A percentile compares a stretch with the other conserved stretches of the same genome.
Conservation (phyloP, 306 rosid species). For the Vachellia pachyceras region DNA sequence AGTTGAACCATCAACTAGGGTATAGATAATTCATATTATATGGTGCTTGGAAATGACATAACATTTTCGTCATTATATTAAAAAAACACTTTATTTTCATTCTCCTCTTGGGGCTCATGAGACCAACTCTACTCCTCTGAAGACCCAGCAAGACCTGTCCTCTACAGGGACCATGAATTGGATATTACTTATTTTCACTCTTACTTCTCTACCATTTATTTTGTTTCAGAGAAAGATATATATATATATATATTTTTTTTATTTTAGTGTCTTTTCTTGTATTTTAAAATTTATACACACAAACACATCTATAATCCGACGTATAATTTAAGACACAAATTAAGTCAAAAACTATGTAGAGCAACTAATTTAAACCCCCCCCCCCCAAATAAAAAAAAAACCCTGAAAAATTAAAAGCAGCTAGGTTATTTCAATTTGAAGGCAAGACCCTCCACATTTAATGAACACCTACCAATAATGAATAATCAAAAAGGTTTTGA, state of each 20-base stretch:
- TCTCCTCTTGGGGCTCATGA: too few relatives aligned
- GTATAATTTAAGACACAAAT: too few relatives aligned
- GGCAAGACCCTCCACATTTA: not conserved
- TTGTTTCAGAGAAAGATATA: too few relatives aligned
- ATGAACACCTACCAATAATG: not conserved
- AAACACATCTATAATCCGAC: not conserved
- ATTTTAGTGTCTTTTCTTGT: not conserved
- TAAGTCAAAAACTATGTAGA: not conserved
- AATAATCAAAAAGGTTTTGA: not conserved
- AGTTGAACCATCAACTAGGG: not conserved
- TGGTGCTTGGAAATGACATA: not conserved
- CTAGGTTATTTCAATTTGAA: not conserved
- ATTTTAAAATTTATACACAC: too few relatives aligned
- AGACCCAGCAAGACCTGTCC: not conserved
- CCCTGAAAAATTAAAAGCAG: not conserved
- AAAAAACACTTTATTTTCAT: too few relatives aligned
- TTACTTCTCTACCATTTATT: not conserved
- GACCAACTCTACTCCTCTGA: not conserved
- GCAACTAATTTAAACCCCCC: not conserved
- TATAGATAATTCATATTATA: not conserved
- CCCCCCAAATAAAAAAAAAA: not conserved
- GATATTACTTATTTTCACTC: not conserved
- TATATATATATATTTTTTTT: too few relatives aligned
- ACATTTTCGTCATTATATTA: too few relatives aligned
- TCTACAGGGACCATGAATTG: not conserved